Base-by-base conservation (phyloP, 2,329 filamentous ascomycete species). In the Microsporum audouinii region DNA sequence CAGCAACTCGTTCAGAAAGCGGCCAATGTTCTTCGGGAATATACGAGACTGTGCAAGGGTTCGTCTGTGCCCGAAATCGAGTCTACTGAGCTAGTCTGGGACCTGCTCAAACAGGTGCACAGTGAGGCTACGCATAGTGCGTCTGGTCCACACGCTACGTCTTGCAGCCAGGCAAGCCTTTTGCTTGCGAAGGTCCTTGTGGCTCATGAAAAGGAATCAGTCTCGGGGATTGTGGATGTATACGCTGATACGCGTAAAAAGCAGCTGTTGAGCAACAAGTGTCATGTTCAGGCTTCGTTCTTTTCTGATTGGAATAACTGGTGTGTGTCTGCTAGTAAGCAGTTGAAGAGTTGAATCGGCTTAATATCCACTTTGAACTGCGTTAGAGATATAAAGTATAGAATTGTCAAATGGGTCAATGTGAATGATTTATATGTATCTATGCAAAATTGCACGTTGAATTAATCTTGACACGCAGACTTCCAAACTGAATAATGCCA, bases 1-100 rank as follows among this genome's bases (percentile, higher is more conserved):
- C 90, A 89, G 74, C 82, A 89, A 59, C 82, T 96, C 2, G 82
- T 86, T 0, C 84, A 85, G 60, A 90, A 89, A 69, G 87, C 88
- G 0, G 82, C 82, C 64, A 82, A 82, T n/a, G 82, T 92, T 38
- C 79, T 97, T 45, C 81, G 85, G 63, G 80, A 84, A 62, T 90
- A 89, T 70, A 85, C 87, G 60, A 87, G 87, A 70, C 78, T 83
- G 65, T 88, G 76, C 68, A 77, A 78, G 74, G 77, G 76, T 66
- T 39, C 29, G 2, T 29, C 39, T 39, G 23, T 76, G 56, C 75
- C 79, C 59, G 66, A 71, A 60, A 71, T 82, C 1, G 74, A 77
- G 2, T 72, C 76, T 7, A 36, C 62, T 5, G 38, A 58, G 12
- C 68, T 73, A 38, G 74, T 83, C 43, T 79, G 86, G 70, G 75